Evolutionary conservation across 2,329 filamentous ascomycete genomes (phyloP).

Genomic region (Metarhizium rileyi): DNA sequence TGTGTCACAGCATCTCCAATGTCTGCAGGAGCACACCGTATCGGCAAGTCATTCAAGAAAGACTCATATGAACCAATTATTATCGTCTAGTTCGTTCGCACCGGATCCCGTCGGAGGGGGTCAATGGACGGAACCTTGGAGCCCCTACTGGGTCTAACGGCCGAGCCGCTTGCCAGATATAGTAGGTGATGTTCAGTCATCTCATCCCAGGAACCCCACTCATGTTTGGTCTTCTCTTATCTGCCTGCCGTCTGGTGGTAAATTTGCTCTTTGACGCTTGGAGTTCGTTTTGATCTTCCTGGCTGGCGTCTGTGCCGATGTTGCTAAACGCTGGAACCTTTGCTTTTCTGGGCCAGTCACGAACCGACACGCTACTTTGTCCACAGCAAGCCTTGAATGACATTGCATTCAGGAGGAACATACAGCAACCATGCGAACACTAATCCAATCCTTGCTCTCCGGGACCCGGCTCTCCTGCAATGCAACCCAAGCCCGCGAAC

Average conservation of each 20-base stretch:
- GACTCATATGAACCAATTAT: neutral
- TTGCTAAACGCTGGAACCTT: neutral
- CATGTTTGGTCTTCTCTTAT: neutral
- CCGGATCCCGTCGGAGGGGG: too few species aligned
- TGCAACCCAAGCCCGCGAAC: neutral
- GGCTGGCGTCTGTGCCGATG: neutral
- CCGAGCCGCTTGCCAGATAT: slow-evolving; percentile 1
- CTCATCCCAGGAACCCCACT: neutral
- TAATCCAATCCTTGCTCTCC: neutral
- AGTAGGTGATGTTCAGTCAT: neutral
- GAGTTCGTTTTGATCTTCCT: neutral
- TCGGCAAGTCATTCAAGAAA: neutral
- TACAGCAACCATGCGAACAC: neutral
- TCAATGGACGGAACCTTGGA: neutral
- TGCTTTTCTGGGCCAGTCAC: neutral
- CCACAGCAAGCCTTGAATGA: neutral
- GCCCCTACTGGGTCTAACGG: neutral
- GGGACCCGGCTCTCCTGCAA: neutral
- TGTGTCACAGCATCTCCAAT: neutral
- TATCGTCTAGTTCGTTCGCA: too few species aligned
- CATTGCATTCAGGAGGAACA: neutral
- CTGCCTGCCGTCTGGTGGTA: neutral
- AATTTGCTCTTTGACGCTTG: neutral
- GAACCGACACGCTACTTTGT: neutral
- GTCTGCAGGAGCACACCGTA: neutral